Percentiles rank a stretch among this genome's conserved stretches.
These are phyloP conservation scores for Fusarium secorum DNA, from an alignment of 2,329 filamentous ascomycete species.

Conservation along the genomic window DNA sequence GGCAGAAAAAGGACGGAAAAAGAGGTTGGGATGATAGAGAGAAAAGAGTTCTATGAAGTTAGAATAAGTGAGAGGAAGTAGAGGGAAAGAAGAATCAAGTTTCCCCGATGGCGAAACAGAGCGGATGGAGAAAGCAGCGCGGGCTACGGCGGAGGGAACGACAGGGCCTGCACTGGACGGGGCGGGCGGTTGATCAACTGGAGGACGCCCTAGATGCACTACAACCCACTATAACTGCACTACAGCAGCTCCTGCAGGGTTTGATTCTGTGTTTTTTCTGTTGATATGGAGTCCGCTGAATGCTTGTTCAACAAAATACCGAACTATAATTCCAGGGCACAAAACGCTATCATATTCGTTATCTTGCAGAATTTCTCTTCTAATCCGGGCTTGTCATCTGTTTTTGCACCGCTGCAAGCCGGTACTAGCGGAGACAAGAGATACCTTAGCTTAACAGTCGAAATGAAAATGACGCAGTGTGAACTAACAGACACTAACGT, in stretches of 20 bases:
- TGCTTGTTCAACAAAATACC: not conserved
- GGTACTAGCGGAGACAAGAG: constrained; percentile 18
- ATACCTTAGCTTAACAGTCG: not conserved
- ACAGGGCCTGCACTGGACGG: constrained; percentile 8
- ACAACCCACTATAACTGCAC: not conserved
- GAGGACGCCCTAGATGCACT: not conserved
- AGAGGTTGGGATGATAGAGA: constrained; percentile 11
- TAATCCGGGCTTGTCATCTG: not conserved
- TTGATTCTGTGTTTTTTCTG: constrained; percentile 18
- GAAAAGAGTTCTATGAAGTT: constrained; percentile 11
- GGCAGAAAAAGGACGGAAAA: not conserved
- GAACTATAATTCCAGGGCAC: not conserved
- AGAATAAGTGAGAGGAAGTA: constrained; percentile 24
- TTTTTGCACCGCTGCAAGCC: constrained; percentile 36
- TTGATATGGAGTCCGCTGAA: constrained; percentile 18
- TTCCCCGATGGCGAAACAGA: constrained; percentile 36
- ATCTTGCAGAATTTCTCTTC: constrained; percentile 3
- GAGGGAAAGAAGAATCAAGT: constrained; percentile 34
- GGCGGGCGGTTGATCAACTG: constrained; percentile 13
- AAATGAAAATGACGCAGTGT: constrained; percentile 43
- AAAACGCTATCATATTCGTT: not conserved
- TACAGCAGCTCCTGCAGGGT: constrained; percentile 17
- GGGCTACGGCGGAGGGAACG: constrained; percentile 22
- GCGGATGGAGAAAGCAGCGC: constrained; percentile 24
- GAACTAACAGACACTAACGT: constrained; percentile 26